Evolutionary conservation across 345 rosid species (phyloP).

Genomic region (Salix arbutifolia): DNA sequence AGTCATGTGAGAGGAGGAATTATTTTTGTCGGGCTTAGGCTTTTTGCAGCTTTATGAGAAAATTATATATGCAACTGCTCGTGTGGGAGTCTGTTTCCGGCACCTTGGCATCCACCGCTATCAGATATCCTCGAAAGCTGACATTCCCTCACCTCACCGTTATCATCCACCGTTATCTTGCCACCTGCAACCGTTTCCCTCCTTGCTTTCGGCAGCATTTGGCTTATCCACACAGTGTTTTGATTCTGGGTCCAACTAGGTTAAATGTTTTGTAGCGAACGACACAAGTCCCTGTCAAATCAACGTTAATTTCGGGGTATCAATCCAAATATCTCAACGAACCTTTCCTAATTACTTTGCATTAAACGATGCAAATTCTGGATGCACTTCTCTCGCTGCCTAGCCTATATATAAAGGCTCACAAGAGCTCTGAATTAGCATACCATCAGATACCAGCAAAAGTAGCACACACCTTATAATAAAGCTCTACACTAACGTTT

Average conservation of each 20-base stretch:
- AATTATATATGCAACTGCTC: background rate
- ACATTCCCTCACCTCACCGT: conserved; percentile 24
- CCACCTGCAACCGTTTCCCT: background rate
- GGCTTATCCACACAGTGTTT: conserved; percentile 20
- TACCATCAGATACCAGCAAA: too few species aligned
- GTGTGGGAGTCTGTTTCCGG: background rate
- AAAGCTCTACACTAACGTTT: too few species aligned
- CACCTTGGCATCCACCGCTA: conserved; percentile 6
- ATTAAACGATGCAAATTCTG: conserved; percentile 1
- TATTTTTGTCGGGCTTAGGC: too few species aligned
- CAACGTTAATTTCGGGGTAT: conserved; percentile 18
- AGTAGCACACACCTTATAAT: too few species aligned
- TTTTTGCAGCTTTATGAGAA: too few species aligned
- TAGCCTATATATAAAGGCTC: background rate
- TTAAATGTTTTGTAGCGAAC: conserved; percentile 9
- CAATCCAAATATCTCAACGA: conserved; percentile 36
- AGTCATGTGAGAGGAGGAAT: too few species aligned
- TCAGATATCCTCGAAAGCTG: conserved; percentile 34
- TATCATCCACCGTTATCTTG: too few species aligned
- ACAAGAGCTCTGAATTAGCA: too few species aligned
- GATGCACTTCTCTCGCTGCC: background rate
- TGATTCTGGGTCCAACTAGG: conserved; percentile 32
- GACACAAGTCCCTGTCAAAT: conserved; percentile 35
- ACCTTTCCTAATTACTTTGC: conserved; percentile 16
- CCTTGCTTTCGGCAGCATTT: conserved; percentile 31